Conservation (phyloP, 1,139 yeast species). For the Yamadazyma atlantica region DNA sequence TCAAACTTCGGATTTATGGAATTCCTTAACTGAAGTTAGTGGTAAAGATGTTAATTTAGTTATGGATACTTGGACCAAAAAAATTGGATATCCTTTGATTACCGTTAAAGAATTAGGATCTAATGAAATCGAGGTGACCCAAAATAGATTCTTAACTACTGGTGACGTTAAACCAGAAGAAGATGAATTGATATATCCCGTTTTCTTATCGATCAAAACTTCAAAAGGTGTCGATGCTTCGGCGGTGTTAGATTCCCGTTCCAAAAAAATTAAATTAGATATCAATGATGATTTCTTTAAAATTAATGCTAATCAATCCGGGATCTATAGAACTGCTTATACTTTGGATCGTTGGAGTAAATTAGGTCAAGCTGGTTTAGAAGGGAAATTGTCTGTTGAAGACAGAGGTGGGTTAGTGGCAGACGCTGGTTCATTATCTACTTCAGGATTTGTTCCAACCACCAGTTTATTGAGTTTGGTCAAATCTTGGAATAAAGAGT, state of each 20-base stretch:
- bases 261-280: constrained; percentile 45
- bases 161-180: constrained; percentile 78
- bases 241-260: constrained; percentile 55
- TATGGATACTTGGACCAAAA: constrained; percentile 85
- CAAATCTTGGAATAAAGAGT: constrained; percentile 65
- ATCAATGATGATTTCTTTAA: constrained; percentile 61
- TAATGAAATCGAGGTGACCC: constrained; percentile 55
- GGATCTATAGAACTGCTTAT: constrained; percentile 81
- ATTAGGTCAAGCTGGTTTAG: constrained; percentile 68
- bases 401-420: constrained; percentile 87
- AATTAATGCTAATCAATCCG: constrained; percentile 79
- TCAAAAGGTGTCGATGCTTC: constrained; percentile 64
- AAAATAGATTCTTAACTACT: constrained; percentile 75
- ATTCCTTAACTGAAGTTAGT: constrained; percentile 68
- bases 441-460: constrained; percentile 72
- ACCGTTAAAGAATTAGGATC: constrained; percentile 48
- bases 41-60: constrained; percentile 74
- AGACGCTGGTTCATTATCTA: constrained; percentile 72
- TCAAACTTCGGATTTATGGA: constrained; percentile 80
- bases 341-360: constrained; percentile 66
- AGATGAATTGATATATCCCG: constrained; percentile 68
- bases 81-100: constrained; percentile 80
- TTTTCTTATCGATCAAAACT: constrained; percentile 76
- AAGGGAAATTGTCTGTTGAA: constrained; percentile 69
- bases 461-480: constrained; percentile 64